These are phyloP conservation scores for Penicillium steckii DNA, from an alignment of 495 filamentous ascomycete species.

Conservation along the genomic window DNA sequence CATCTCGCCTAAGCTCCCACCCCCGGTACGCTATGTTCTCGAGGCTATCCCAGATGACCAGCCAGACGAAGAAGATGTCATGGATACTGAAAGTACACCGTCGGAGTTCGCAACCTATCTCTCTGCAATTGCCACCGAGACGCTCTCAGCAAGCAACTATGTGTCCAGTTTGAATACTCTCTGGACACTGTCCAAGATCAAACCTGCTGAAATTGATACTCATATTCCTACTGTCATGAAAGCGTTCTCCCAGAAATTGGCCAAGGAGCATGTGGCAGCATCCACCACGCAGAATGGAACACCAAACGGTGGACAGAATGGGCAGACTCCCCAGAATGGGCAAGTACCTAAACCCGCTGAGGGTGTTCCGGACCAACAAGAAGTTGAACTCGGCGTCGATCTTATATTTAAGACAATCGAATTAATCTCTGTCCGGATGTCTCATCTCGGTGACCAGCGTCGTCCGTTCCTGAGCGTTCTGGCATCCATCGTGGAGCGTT, in stretches of 20 bases:
- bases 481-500: constrained; percentile 92
- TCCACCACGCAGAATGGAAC: constrained; percentile 50
- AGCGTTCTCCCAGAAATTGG: constrained; percentile 85
- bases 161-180: constrained; percentile 86
- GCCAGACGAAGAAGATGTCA: constrained; percentile 85
- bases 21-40: constrained; percentile 77
- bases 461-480: constrained; percentile 92
- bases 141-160: constrained; percentile 71
- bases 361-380: constrained; percentile 66
- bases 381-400: constrained; percentile 79
- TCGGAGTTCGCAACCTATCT: constrained; percentile 82
- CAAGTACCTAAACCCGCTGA: constrained; percentile 38
- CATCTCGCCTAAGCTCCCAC: constrained; percentile 48
- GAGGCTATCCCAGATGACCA: constrained; percentile 87
- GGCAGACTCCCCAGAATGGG: constrained; percentile 30
- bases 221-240: constrained; percentile 91
- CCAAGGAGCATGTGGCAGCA: constrained; percentile 86
- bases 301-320: constrained; percentile 27
- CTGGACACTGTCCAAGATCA: constrained; percentile 83
- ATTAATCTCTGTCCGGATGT: constrained; percentile 86
- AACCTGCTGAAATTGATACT: constrained; percentile 79
- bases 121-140: constrained; percentile 77
- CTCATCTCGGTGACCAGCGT: constrained; percentile 85
- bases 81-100: constrained; percentile 70
- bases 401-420: constrained; percentile 94